Evolutionary conservation across 306 rosid species (phyloP), one percentile per base, ranked within the genome.

Genomic region (Bauhinia variegata): DNA sequence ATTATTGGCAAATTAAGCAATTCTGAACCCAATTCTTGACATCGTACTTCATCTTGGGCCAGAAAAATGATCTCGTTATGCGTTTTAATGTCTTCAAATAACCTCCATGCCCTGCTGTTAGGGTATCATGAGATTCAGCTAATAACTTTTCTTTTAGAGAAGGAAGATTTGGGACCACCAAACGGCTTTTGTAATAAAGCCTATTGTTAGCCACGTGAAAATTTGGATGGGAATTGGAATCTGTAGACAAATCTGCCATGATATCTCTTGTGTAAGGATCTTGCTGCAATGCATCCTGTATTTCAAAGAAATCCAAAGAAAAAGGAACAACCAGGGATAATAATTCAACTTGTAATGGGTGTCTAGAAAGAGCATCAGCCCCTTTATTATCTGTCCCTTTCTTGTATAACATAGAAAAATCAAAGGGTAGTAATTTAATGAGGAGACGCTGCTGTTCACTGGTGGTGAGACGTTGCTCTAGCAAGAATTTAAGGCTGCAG

Each of bases 311-410:
- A 19, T 30, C 30, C 30, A 18, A 13, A 8, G 33, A 33, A 0
- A 8, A 0, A 13, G 59, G 59, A 23, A 3, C 10, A 8, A 33
- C 12, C 7, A 54, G 30, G 12, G 59, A 7, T 10, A 11, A 5
- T 3, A 54, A 54, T 18, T 54, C 59, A 18, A 11, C 28, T 2
- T 43, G 17, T 16, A 5, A 5, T 4, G 50, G 50, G 3, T 11
- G 12, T 10, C 42, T 17, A 14, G 69, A 63, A 11, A 63, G 2
- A 9, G 69, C 57, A 63, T 63, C 57, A 5, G 43, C 43, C 8
- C 41, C 4, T n/a, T 8, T 6, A 15, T 47, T 63, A 1, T 23
- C 34, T 5, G 0, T 3, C 2, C 56, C n/a, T n/a, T 6, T 0
- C 5, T 7, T 3, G 12, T 47, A 43, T 63, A 18, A 1, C 6